Evolutionary conservation across 1,284 basidiomycete genomes (phyloP), one percentile per base, ranked within the genome.

Genomic region (Cutaneotrichosporon sp.): DNA sequence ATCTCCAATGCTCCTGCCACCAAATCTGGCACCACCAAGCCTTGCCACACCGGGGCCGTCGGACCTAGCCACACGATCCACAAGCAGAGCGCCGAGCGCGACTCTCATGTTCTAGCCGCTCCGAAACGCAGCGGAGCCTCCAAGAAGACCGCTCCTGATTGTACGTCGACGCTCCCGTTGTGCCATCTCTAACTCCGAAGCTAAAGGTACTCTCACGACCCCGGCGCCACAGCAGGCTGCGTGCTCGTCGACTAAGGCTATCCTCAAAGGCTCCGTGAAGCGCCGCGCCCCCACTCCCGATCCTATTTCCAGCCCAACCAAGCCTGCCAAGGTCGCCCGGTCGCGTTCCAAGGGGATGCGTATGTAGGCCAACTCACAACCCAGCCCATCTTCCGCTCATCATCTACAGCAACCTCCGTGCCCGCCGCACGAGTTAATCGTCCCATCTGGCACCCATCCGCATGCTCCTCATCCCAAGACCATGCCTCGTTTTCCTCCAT

Each of bases 351-450:
- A 46, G 42, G 42, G 42, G 42, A 7, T 18, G 49, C 49, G 49
- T 13, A 18, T 22, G 30, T 51, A 51, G 49, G 47, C 49, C 22
- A 51, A 26, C 49, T 21, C 18, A 11, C 8, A 10, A n/a, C 26
- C 21, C 9, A 21, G 2, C 47, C 47, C n/a, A 26, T 31, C 26
- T 26, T 51, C 22, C 49, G 8, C 40, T 9, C 18, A n/a, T n/a
- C 42, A 51, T 51, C 49, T 51, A 26, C 49, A 26, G 49, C 49
- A 51, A 51, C 18, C 18, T n/a, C 18, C 18, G 42, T n/a, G 42
- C 11, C 42, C 18, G 18, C 18, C 42, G 42, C 7, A 18, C 22
- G 22, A 11, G 22, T 10, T 51, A 31, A 26, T 51, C 10, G 2
- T 7, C 49, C 49, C 7, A 26, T 51, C 22, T 51, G 49, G 21